These are phyloP conservation scores for Nigrospora oryzae DNA, from an alignment of 2,329 filamentous ascomycete genomes.

Conservation along the genomic window DNA sequence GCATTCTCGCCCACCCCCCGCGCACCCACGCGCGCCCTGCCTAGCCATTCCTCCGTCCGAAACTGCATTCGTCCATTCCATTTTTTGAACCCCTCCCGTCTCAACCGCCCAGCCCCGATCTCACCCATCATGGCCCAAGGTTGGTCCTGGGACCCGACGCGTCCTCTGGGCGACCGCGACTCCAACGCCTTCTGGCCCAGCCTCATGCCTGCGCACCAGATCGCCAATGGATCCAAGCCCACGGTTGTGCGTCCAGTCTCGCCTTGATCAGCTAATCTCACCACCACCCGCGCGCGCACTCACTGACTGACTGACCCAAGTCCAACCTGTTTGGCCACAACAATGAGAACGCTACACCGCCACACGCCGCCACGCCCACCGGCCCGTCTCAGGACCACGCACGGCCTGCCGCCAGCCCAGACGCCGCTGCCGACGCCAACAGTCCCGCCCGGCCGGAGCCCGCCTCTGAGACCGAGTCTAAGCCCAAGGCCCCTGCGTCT, in stretches of 20 bases:
- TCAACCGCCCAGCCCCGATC: no score
- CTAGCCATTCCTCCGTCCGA: no score
- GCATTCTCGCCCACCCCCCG: not conserved
- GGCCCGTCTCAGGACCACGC: not conserved
- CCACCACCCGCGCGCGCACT: not conserved
- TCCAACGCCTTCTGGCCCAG: not conserved
- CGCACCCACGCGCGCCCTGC: not conserved
- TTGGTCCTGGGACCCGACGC: conserved; percentile 7
- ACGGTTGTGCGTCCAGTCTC: not conserved
- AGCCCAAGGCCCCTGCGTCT: conserved; percentile 2
- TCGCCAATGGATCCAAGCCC: not conserved
- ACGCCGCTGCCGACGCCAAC: not conserved
- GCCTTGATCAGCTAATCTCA: no score
- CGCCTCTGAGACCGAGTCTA: not conserved
- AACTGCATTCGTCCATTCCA: no score
- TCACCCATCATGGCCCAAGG: not conserved
- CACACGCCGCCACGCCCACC: not conserved
- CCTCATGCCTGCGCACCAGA: not conserved
- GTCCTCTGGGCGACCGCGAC: conserved; percentile 1
- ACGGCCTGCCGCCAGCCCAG: not conserved
- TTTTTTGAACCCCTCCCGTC: no score
- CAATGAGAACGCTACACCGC: not conserved
- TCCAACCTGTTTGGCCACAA: not conserved
- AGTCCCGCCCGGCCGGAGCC: not conserved
- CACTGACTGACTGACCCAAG: not conserved